Evolutionary conservation across 495 filamentous ascomycete genomes (phyloP), one percentile per base, ranked within the genome.

Genomic region (Neurospora intermedia): DNA sequence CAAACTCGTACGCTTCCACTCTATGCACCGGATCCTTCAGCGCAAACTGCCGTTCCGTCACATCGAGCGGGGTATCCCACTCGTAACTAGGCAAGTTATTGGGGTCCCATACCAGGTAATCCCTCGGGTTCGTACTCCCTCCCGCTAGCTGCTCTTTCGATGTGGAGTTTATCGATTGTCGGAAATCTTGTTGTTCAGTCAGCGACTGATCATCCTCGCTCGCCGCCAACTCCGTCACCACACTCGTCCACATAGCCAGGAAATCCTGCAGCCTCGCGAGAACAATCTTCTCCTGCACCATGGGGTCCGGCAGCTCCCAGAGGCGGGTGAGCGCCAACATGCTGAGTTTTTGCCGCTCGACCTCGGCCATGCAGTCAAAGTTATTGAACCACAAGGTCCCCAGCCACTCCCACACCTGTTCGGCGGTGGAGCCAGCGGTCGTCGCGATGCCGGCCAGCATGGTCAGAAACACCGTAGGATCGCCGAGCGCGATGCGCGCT

Each of bases 311-410:
- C 3, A 91, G 83, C 75, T 92, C 89, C 16, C 95, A 88, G 38
- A 98, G 85, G 43, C 91, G 88, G 10, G 96, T 97, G 27, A 98
- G 86, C 7, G 89, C 95, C 4, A 99, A 86, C 69, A 87, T 89
- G 75, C 91, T 92, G 13, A 98, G 85, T 81, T 99, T 99, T 81
- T 92, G 89, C 54, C 90, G 87, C 42, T 87, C 89, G 6, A 88
- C 84, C 79, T 93, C 89, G 48, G 88, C 89, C 80, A 96, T 93
- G 79, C 88, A 91, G 77, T 96, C 92, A 76, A 96, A 93, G 76
- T 94, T 91, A 43, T 82, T 81, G 82, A 98, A 97, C 96, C 96
- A 99, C 80, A 96, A 94, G 1, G 86, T 84, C 48, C 93, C 81
- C 40, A 98, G 84, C 94, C 94, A 97, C 54, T 90, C 81, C 74